These are phyloP conservation scores for Ophiognomonia clavigignenti-juglandacearum DNA, from an alignment of 2,329 filamentous ascomycete genomes.

Conservation along the genomic window DNA sequence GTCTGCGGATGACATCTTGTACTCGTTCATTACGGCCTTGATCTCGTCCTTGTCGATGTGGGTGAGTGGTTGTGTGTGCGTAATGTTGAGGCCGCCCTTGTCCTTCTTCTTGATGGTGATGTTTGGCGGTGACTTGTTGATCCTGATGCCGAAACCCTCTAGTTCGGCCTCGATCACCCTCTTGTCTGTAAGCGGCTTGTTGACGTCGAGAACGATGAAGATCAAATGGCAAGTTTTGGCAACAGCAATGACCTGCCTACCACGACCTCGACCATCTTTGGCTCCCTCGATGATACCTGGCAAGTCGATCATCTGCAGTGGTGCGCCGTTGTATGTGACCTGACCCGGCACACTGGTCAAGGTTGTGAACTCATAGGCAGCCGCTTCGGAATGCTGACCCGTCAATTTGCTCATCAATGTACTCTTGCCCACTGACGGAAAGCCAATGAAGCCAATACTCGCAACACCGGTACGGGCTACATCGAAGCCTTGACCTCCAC, in stretches of 20 bases:
- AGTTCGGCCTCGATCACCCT: constrained; percentile 90
- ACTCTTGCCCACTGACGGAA: constrained; percentile 97
- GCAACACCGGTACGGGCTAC: constrained; percentile 96
- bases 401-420: constrained; percentile 94
- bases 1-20: constrained; percentile 93
- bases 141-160: constrained; percentile 94
- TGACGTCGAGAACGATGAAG: constrained; percentile 97
- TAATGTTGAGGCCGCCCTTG: constrained; percentile 94
- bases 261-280: constrained; percentile 95
- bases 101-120: constrained; percentile 99
- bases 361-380: constrained; percentile 98
- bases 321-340: constrained; percentile 90
- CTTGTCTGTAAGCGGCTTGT: constrained; percentile 97
- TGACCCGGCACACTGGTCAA: constrained; percentile 96
- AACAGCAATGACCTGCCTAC: constrained; percentile 96
- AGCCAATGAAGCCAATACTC: constrained; percentile 95
- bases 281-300: constrained; percentile 98
- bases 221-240: constrained; percentile 98
- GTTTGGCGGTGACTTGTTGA: constrained; percentile 96
- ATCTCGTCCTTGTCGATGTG: constrained; percentile 85
- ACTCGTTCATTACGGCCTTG: constrained; percentile 95
- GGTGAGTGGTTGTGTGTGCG: constrained; percentile 84
- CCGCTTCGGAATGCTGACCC: constrained; percentile 93
- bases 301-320: constrained; percentile 96
- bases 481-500: constrained; percentile 86